Conservation (phyloP, 352 stramenopile species). For the Globisporangium takayamanum region DNA sequence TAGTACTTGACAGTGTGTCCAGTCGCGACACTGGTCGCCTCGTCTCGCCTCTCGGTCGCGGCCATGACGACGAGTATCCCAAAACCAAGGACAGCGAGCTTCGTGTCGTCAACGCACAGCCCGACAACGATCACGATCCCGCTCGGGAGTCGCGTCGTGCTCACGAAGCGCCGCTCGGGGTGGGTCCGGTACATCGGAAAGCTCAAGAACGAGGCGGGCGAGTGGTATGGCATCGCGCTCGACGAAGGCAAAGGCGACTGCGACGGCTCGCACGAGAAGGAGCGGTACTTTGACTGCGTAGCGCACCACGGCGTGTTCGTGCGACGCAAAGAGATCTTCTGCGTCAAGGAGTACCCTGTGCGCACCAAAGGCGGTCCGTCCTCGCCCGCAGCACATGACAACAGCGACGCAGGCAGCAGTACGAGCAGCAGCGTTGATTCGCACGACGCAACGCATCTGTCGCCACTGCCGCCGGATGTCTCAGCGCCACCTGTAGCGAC, state of each 20-base stretch:
- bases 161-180: conserved; percentile 45
- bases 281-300: conserved; percentile 49
- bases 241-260: conserved; percentile 57
- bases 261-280: conserved; percentile 39
- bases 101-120: conserved; percentile 1
- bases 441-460: conserved; percentile 10
- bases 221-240: conserved; percentile 65
- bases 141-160: conserved; percentile 44
- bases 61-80: conserved; percentile 14
- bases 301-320: conserved; percentile 53
- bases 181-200: conserved; percentile 61
- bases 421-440: conserved; percentile 27
- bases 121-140: conserved; percentile 36
- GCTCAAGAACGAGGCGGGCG: conserved; percentile 40
- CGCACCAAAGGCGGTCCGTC: conserved; percentile 28
- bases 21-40: no score
- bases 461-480: neutral
- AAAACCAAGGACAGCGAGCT: conserved; percentile 11
- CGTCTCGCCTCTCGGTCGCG: no score
- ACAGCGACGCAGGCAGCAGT: conserved; percentile 36
- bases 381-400: conserved; percentile 31
- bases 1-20: no score
- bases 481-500: conserved; percentile 1
- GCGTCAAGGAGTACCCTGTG: conserved; percentile 32
- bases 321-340: conserved; percentile 51